Evolutionary conservation across 495 filamentous ascomycete species (phyloP).

Genomic region (Evernia prunastri): DNA sequence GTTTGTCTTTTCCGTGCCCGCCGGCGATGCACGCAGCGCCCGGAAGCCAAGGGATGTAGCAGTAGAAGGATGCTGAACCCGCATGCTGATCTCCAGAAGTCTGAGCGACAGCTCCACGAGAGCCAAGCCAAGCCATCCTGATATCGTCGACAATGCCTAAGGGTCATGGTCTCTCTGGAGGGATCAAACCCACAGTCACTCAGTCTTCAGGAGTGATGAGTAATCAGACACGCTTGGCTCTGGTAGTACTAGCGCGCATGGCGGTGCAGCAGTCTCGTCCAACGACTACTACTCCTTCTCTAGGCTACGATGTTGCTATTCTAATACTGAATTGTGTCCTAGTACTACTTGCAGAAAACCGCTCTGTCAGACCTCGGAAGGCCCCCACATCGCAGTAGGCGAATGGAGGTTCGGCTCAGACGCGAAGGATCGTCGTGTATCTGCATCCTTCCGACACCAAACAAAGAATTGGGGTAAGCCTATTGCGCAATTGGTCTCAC

Average conservation of each 20-base stretch:
- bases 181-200: background rate
- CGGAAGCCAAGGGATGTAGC: background rate
- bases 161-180: background rate
- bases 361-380: background rate
- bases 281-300: background rate
- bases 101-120: background rate
- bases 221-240: background rate
- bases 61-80: background rate
- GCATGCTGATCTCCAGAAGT: background rate
- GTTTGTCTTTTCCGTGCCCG: background rate
- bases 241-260: background rate
- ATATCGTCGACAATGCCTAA: background rate
- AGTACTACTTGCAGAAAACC: background rate
- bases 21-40: slow-evolving; percentile 3
- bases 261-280: slow-evolving; percentile 1
- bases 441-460: slow-evolving; percentile 8
- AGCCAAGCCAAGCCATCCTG: background rate
- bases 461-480: background rate
- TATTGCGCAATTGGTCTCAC: slow-evolving; percentile 1
- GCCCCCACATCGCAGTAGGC: background rate
- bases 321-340: background rate
- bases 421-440: slow-evolving; percentile 8
- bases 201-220: background rate
- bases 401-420: background rate
- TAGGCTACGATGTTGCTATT: slow-evolving; percentile 8